Percentiles rank a stretch among this genome's conserved stretches.
These are phyloP conservation scores for Cryoendolithus antarcticus DNA, from an alignment of 2,329 filamentous ascomycete species.

Conservation along the genomic window DNA sequence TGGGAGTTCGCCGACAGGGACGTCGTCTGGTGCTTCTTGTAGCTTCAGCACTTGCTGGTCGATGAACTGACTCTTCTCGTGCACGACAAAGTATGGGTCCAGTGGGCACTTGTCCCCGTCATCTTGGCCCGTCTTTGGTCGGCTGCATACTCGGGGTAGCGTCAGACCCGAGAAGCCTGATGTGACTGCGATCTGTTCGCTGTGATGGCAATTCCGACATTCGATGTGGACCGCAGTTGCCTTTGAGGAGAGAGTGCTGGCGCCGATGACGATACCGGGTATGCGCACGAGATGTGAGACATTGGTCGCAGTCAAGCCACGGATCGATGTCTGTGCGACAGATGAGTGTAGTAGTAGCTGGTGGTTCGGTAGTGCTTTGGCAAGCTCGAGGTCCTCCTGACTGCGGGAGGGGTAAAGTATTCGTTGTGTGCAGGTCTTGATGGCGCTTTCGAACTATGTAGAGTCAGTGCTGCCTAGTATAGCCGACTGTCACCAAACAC, in stretches of 20 bases:
- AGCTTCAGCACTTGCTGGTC: conserved; percentile 98
- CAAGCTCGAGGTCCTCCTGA: conserved; percentile 44
- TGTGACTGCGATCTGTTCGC: conserved; percentile 56
- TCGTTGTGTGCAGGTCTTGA: conserved; percentile 82
- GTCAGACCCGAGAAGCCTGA: conserved; percentile 82
- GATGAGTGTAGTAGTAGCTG: conserved; percentile 91
- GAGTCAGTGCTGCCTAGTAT: conserved; percentile 5
- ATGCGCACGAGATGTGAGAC: conserved; percentile 93
- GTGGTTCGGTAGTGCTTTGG: conserved; percentile 55
- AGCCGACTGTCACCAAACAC: conserved; percentile 13
- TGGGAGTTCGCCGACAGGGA: conserved; percentile 90
- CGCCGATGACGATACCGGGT: conserved; percentile 93
- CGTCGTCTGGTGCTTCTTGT: conserved; percentile 93
- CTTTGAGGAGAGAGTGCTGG: conserved; percentile 93
- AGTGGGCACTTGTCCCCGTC: conserved; percentile 73
- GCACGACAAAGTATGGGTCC: conserved; percentile 90
- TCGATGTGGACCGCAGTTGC: conserved; percentile 76
- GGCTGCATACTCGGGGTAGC: conserved; percentile 68
- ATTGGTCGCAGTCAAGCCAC: conserved; percentile 82
- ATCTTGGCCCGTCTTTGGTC: conserved; percentile 34
- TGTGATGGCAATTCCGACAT: conserved; percentile 73
- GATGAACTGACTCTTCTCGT: conserved; percentile 88
- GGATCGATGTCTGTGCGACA: conserved; percentile 81
- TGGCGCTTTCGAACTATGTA: conserved; percentile 70
- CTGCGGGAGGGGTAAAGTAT: conserved; percentile 75